Percentiles rank a stretch among this genome's conserved stretches.
phyloP scores from a whole-genome alignment of 2,329 filamentous ascomycete species.

The Colletotrichum camelliae region DNA sequence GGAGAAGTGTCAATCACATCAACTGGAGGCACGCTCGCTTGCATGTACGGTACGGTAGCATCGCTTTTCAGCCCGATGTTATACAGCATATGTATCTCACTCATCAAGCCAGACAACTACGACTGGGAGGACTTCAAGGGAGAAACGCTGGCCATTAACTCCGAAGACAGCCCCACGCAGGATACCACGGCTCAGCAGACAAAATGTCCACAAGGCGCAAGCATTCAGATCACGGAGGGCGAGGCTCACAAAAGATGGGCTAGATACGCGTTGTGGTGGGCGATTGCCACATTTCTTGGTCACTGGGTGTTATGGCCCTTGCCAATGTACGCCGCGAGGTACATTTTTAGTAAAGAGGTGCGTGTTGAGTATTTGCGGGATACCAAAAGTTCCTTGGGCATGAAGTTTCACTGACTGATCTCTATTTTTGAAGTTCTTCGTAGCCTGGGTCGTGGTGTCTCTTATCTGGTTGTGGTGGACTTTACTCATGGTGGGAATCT shows the following conservation, averaged over 20 bases:
- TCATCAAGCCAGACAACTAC: slow-evolving; percentile 45
- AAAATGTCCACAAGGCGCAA: background rate
- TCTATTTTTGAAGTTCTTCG: slow-evolving; percentile 45
- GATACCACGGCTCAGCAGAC: background rate
- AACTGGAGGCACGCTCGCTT: slow-evolving; percentile 54
- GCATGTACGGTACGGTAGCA: slow-evolving; percentile 57
- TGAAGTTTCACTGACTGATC: background rate
- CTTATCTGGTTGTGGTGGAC: slow-evolving; percentile 61
- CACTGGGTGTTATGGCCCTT: slow-evolving; percentile 61
- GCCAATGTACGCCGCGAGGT: slow-evolving; percentile 58
- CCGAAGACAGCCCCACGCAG: background rate
- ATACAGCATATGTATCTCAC: slow-evolving; percentile 52
- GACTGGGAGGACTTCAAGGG: slow-evolving; percentile 45
- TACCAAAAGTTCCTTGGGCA: background rate
- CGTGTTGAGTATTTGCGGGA: background rate
- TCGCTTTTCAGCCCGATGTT: slow-evolving; percentile 46
- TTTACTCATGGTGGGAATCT: slow-evolving; percentile 53
- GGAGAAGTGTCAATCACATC: slow-evolving; percentile 53
- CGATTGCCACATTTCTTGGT: slow-evolving; percentile 53
- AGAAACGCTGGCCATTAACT: slow-evolving; percentile 43
- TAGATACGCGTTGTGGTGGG: slow-evolving; percentile 49
- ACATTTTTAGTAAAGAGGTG: slow-evolving; percentile 44
- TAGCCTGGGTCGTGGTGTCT: slow-evolving; percentile 53
- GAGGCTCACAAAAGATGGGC: slow-evolving; percentile 51
- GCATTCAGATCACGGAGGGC: background rate